Conservation (phyloP, 2,329 filamentous ascomycete genomes). For the Aspergillus proliferans region DNA sequence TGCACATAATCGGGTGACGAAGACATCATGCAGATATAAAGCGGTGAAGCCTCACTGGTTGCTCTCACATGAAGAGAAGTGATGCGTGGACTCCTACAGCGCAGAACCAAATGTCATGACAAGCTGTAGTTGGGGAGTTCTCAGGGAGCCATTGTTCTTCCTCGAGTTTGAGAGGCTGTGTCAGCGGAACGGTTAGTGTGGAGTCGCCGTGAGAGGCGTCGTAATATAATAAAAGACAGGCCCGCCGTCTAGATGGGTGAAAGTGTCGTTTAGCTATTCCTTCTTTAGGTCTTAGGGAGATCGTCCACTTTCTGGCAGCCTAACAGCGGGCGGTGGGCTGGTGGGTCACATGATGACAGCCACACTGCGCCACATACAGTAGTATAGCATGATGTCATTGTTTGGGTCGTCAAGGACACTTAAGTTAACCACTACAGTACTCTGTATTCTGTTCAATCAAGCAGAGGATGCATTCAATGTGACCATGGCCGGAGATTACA, state of each 20-base stretch:
- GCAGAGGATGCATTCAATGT: no score
- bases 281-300: not conserved
- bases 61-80: constrained; percentile 11
- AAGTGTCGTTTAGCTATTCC: not conserved
- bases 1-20: constrained; percentile 32
- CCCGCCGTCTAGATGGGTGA: not conserved
- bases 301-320: not conserved
- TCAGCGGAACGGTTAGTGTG: not conserved
- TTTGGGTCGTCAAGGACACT: not conserved
- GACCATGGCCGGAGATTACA: no score
- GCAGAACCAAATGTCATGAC: constrained; percentile 17
- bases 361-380: not conserved
- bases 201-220: not conserved
- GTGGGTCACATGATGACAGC: not conserved
- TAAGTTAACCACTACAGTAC: no score
- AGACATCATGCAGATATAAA: constrained; percentile 23
- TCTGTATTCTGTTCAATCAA: no score
- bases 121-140: constrained; percentile 10
- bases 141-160: constrained; percentile 12
- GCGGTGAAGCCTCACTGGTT: not conserved
- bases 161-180: not conserved
- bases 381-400: not conserved
- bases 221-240: not conserved
- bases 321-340: not conserved
- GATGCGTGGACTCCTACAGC: constrained; percentile 13